Conservation (phyloP, 192 early-diverging fungal genomes). For the Backusella psychrophila region DNA sequence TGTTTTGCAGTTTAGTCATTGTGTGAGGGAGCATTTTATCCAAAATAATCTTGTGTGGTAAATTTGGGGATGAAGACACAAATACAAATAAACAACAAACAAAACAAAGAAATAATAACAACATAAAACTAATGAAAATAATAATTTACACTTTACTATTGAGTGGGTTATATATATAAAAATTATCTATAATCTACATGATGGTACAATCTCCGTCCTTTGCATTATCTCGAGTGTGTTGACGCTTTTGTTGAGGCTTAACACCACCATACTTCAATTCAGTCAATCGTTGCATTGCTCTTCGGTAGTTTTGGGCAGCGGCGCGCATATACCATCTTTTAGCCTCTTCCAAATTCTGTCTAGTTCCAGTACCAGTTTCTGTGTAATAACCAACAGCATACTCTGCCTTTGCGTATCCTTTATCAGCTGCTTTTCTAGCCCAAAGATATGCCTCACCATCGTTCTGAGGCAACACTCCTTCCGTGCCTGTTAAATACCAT, state of each 20-base stretch:
- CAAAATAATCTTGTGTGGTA: neutral
- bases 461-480: conserved; percentile 83
- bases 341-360: conserved; percentile 79
- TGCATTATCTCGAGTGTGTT: conserved; percentile 17
- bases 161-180: neutral
- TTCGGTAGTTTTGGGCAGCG: conserved; percentile 79
- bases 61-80: neutral
- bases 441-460: conserved; percentile 97
- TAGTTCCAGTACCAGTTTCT: conserved; percentile 87
- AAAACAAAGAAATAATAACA: neutral
- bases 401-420: conserved; percentile 92
- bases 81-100: neutral
- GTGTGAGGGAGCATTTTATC: neutral
- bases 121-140: neutral
- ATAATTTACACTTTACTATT: neutral
- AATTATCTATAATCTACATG: conserved; percentile 26
- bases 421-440: conserved; percentile 96
- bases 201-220: conserved; percentile 28
- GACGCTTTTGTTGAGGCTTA: conserved; percentile 23
- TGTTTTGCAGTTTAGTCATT: neutral
- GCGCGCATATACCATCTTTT: conserved; percentile 85
- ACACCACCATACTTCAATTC: conserved; percentile 64
- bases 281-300: conserved; percentile 79
- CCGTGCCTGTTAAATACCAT: conserved; percentile 93
- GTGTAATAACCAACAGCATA: conserved; percentile 96